Conservation (phyloP, 768 basidiomycete genomes). For the Coprinopsis strossmayeri region DNA sequence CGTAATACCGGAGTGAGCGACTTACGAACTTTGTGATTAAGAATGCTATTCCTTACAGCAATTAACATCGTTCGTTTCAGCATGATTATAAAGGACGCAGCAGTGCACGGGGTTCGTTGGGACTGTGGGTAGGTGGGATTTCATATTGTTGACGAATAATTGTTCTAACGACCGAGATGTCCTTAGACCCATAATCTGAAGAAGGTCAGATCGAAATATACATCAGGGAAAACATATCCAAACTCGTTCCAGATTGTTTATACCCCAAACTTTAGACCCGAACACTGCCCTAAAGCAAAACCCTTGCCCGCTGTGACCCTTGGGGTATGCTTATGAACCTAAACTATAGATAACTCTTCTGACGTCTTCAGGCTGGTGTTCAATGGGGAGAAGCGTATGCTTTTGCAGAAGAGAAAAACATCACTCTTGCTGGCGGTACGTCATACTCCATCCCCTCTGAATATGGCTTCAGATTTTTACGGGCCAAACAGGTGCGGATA, state of each 20-base stretch:
- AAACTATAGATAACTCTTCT: background rate
- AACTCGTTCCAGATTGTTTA: conserved; percentile 25
- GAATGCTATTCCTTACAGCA: background rate
- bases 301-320: conserved; percentile 25
- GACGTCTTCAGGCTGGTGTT: conserved; percentile 31
- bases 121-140: conserved; percentile 33
- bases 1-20: conserved; percentile 45
- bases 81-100: conserved; percentile 46
- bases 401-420: conserved; percentile 37
- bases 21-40: background rate
- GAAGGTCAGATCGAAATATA: conserved; percentile 18
- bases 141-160: background rate
- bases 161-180: background rate
- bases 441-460: background rate
- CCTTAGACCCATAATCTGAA: conserved; percentile 35
- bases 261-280: conserved; percentile 26
- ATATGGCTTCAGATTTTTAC: background rate
- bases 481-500: conserved; percentile 18
- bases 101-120: conserved; percentile 35
- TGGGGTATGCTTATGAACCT: conserved; percentile 22
- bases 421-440: conserved; percentile 38
- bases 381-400: conserved; percentile 37
- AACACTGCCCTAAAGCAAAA: conserved; percentile 23
- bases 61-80: conserved; percentile 19
- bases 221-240: background rate